Evolutionary conservation across 805 yeast species (phyloP).

Genomic region (Candida chauliodis): DNA sequence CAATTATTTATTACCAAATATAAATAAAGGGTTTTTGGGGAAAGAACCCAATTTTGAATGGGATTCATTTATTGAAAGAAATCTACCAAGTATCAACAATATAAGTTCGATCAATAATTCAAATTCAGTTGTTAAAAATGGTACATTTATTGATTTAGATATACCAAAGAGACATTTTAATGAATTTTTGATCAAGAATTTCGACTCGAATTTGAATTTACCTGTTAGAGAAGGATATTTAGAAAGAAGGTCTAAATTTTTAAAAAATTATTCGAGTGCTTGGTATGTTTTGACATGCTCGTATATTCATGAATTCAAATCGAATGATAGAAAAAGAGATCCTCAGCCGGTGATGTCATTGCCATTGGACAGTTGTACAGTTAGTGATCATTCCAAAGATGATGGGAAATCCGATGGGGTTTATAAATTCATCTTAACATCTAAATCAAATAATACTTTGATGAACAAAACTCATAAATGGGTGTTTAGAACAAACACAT

Average conservation of each 20-base stretch:
- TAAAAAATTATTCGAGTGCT: constrained; percentile 86
- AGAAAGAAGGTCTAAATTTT: constrained; percentile 86
- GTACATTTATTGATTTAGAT: constrained; percentile 39
- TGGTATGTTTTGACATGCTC: constrained; percentile 90
- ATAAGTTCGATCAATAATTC: constrained; percentile 18
- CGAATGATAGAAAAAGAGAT: constrained; percentile 77
- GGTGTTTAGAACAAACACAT: constrained; percentile 90
- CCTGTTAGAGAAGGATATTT: constrained; percentile 70
- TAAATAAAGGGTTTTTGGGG: constrained; percentile 54
- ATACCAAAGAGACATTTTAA: constrained; percentile 33
- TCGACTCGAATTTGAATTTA: constrained; percentile 62
- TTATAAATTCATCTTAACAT: constrained; percentile 75
- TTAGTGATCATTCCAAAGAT: constrained; percentile 77
- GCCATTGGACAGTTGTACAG: constrained; percentile 71
- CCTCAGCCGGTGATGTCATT: constrained; percentile 80
- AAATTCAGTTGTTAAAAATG: constrained; percentile 25
- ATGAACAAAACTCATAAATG: constrained; percentile 83
- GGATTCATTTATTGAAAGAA: constrained; percentile 75
- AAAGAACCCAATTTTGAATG: constrained; percentile 84
- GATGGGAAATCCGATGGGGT: constrained; percentile 53
- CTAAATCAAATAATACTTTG: constrained; percentile 67
- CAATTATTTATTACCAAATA: constrained; percentile 59
- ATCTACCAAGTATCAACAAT: constrained; percentile 38
- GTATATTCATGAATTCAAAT: constrained; percentile 85
- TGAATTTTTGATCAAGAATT: constrained; percentile 65